These are phyloP conservation scores for Sanghuangporus baumii DNA, from an alignment of 1,284 basidiomycete genomes.

Conservation along the genomic window DNA sequence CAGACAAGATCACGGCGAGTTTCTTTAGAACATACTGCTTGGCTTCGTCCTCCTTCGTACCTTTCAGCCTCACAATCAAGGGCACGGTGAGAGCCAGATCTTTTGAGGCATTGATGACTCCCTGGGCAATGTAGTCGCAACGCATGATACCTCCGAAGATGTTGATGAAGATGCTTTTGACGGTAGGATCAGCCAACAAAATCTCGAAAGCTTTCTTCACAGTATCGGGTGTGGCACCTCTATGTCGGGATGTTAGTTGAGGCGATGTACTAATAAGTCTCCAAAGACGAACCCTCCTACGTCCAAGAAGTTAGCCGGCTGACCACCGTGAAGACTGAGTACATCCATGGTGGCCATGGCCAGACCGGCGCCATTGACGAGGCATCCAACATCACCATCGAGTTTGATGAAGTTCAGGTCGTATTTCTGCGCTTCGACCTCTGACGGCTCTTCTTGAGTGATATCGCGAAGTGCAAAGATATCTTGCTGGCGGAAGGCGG, in stretches of 20 bases:
- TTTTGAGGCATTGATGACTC: conserved; percentile 96
- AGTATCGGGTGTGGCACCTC: conserved; percentile 95
- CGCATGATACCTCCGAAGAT: conserved; percentile 97
- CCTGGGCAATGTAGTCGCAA: conserved; percentile 95
- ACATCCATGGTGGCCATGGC: conserved; percentile 99
- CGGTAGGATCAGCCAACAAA: conserved; percentile 83
- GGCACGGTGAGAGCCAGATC: conserved; percentile 86
- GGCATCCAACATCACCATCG: conserved; percentile 95
- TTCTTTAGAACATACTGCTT: conserved; percentile 64
- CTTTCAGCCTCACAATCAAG: conserved; percentile 91
- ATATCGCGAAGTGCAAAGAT: conserved; percentile 89
- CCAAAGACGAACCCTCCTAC: conserved; percentile 75
- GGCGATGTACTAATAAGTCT: conserved; percentile 2
- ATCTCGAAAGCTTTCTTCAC: conserved; percentile 99
- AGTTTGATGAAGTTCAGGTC: conserved; percentile 99
- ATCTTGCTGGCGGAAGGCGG: conserved; percentile 94
- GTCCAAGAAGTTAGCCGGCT: conserved; percentile 98
- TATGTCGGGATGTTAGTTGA: conserved; percentile 27
- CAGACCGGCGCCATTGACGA: conserved; percentile 98
- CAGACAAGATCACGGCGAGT: neutral
- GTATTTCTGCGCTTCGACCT: conserved; percentile 93
- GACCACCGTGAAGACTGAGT: conserved; percentile 88
- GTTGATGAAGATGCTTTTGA: conserved; percentile 99
- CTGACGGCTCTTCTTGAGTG: conserved; percentile 94
- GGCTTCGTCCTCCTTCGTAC: conserved; percentile 94